Base-by-base conservation (phyloP, 2,329 filamentous ascomycete species). In the Botrytis aclada region DNA sequence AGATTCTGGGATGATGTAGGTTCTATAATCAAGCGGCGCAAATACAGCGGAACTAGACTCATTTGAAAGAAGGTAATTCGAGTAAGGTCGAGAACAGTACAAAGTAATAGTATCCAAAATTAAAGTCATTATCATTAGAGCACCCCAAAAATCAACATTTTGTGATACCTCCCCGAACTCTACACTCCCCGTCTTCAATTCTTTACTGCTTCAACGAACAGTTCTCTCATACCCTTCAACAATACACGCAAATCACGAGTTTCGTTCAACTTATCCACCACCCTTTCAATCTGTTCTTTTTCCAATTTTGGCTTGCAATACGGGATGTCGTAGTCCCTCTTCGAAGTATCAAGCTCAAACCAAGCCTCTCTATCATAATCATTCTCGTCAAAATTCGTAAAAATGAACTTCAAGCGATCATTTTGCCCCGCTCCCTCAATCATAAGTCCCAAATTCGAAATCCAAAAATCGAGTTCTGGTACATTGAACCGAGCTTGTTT, bases 381-480 rank as follows among this genome's bases (percentile, higher is more conserved):
- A 79, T 90, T 89, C 84, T 97, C 94, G 80, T 97, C 90, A 63
- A 98, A 86, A 81, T 97, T 93, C 41, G 90, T 92, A 80, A 94
- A 99, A 3, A 96, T 88, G 81, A 99, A 97, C 82, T 95, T 95
- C 77, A 99, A 85, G 39, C 93, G 88, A 82, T 98, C 95, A 75
- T 93, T 90, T 80, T 89, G 88, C 1, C 93, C 95, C 0, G 93
- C 93, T 2, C 95, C 95, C 80, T 98, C 95, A 80, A 99, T 97
- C 74, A 92, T 87, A 80, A 98, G 82, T 73, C 95, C 95, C 74
- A 99, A 85, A 81, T 95, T 96, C 71, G 92, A 92, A 81, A 97
- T 93, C 96, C 96, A 99, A 81, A 98, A 98, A 77, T 95, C 93
- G 63, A 99, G 87, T 84, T 99, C 96, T 0, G 96, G 96, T 61